Percentiles rank a stretch among this genome's conserved stretches.
Conservation (phyloP, 164 flowering plant species). For the Pachysandra terminalis region DNA sequence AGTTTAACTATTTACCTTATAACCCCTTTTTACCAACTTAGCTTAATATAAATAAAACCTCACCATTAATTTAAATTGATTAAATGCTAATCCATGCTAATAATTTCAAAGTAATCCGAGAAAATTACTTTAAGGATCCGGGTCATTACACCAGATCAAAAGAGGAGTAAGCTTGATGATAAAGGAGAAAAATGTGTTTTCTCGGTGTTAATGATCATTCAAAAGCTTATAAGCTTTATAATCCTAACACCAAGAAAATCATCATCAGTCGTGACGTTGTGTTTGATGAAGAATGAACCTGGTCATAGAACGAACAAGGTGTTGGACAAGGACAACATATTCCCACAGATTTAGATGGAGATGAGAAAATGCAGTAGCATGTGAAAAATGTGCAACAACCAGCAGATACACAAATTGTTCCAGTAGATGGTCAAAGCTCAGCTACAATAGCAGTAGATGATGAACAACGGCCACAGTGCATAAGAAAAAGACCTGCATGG, state of each 20-base stretch:
- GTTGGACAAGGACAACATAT: too few species aligned
- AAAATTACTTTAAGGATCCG: too few species aligned
- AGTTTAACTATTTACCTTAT: too few species aligned
- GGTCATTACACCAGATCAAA: too few species aligned
- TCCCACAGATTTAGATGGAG: too few species aligned
- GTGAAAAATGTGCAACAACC: background rate
- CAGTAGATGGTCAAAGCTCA: background rate
- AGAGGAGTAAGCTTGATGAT: too few species aligned
- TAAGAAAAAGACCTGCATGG: background rate
- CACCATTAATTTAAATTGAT: too few species aligned
- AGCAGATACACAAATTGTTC: background rate
- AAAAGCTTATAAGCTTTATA: conserved; percentile 5
- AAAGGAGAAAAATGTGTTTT: conserved; percentile 3
- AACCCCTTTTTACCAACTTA: too few species aligned
- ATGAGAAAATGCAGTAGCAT: background rate
- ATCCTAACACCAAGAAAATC: too few species aligned
- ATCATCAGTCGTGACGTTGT: background rate
- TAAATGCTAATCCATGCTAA: too few species aligned
- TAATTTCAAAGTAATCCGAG: too few species aligned
- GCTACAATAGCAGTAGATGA: background rate
- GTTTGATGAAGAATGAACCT: background rate
- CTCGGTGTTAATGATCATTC: background rate
- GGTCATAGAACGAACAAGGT: background rate
- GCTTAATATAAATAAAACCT: too few species aligned
- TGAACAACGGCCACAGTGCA: background rate